These are phyloP conservation scores for Musa troglodytarum DNA, from an alignment of 176 grass and related monocot genomes.

Conservation along the genomic window DNA sequence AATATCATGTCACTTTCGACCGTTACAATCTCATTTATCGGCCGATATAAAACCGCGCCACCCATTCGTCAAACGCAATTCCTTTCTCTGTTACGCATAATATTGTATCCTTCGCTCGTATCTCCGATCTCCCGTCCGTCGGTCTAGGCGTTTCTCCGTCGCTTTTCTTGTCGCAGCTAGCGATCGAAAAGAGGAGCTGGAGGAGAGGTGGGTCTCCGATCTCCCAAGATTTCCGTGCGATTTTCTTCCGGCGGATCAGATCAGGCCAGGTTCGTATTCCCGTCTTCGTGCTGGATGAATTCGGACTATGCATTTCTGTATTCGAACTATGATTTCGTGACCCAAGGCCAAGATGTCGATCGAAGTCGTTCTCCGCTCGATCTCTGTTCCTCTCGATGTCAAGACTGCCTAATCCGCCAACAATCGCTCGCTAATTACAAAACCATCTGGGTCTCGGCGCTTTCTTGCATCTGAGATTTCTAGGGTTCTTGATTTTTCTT, in stretches of 20 bases:
- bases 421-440: background rate
- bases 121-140: background rate
- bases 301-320: background rate
- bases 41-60: no score
- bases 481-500: background rate
- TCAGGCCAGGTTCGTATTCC: background rate
- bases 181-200: background rate
- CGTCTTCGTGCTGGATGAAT: background rate
- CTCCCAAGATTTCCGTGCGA: background rate
- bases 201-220: background rate
- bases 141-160: background rate
- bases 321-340: background rate
- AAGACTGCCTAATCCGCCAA: background rate
- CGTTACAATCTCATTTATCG: no score
- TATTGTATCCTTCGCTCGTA: no score
- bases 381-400: background rate
- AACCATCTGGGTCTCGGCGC: background rate
- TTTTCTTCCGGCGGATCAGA: background rate
- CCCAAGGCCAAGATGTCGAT: background rate
- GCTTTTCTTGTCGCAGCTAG: background rate
- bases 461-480: background rate
- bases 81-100: no score
- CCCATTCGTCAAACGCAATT: no score
- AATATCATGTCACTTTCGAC: no score
- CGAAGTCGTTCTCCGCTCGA: background rate